Evolutionary conservation across 2,329 filamentous ascomycete genomes (phyloP), one percentile per base, ranked within the genome.

Genomic region (Mycosphaerella sp.): DNA sequence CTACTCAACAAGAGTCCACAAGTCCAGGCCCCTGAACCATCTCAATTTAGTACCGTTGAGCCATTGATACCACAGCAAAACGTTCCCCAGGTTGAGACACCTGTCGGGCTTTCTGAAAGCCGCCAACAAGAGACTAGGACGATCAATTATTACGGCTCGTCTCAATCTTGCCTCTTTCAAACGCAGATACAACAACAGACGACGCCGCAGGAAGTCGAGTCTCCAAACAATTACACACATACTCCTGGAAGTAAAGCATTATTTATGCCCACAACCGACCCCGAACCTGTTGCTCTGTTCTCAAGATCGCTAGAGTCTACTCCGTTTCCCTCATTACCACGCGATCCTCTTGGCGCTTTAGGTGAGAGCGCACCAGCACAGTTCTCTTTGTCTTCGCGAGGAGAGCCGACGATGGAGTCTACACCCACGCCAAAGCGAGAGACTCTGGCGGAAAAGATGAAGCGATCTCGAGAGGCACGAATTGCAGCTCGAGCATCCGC

Each of bases 351-450:
- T 7, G 49, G 53, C 6, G 53, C 51, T 4, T 25, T 66, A 34
- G 64, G 64, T 6, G 60, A 59, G 32, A 66, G 63, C 41, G 62
- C 62, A 17, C 61, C 61, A 28, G 27, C 44, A 28, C 37, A 40
- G 12, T 13, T 56, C 4, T 18, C 25, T 12, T 10, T 43, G 12
- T 50, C 41, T 16, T 36, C 40, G 6, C 21, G 39, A 14, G 28
- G 44, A 1, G 36, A 36, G 30, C 27, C 16, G 4, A 46, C 35
- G 3, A 58, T 58, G 56, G 58, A 60, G n/a, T 35, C 51, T 21
- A 57, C 52, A 21, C 52, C 44, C 8, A 42, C 32, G 34, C 47
- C 44, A 32, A 45, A 44, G 46, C 45, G 43, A 6, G 57, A 52
- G 46, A 44, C 41, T 9, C 42, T 54, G 41, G 49, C 36, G 16